Evolutionary conservation across 306 rosid genomes (phyloP).

Genomic region (Styphnolobium japonicum): DNA sequence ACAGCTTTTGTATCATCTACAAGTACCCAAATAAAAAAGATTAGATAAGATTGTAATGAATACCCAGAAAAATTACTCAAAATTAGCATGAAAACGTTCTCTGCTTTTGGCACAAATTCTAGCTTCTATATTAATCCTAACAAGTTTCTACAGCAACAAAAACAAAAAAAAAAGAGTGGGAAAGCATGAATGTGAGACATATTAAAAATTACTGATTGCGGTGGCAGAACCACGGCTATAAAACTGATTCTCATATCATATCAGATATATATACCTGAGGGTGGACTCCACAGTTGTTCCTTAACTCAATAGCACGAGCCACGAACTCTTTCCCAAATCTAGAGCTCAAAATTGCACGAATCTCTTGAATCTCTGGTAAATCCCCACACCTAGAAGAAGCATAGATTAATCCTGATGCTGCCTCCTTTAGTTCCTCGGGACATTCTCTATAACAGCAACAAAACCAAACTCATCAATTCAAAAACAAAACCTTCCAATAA

Average conservation of each 20-base stretch:
- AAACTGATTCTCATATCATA: slow-evolving; percentile 1
- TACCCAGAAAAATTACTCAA: neutral
- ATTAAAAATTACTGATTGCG: neutral
- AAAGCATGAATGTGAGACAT: neutral
- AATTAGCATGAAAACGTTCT: neutral
- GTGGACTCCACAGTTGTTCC: slow-evolving; percentile 73
- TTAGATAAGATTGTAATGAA: neutral
- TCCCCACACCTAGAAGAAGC: slow-evolving; percentile 94
- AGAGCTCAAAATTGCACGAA: slow-evolving; percentile 55
- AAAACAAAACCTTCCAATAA: neutral
- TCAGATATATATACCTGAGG: slow-evolving; percentile 42
- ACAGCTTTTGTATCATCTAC: slow-evolving; percentile 67
- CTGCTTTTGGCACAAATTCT: neutral
- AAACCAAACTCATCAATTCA: neutral
- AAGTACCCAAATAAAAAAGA: slow-evolving; percentile 8
- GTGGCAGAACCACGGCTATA: neutral
- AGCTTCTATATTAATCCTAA: neutral
- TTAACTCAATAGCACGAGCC: slow-evolving; percentile 59
- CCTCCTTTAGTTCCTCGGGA: slow-evolving; percentile 76
- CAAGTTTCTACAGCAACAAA: neutral
- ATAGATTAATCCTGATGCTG: slow-evolving; percentile 63
- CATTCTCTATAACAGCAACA: slow-evolving; percentile 53
- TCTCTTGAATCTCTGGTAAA: slow-evolving; percentile 89
- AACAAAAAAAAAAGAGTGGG: neutral
- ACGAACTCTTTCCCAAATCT: slow-evolving; percentile 78